Conservation (phyloP, 805 yeast genomes). For the Hanseniaspora meyeri region DNA sequence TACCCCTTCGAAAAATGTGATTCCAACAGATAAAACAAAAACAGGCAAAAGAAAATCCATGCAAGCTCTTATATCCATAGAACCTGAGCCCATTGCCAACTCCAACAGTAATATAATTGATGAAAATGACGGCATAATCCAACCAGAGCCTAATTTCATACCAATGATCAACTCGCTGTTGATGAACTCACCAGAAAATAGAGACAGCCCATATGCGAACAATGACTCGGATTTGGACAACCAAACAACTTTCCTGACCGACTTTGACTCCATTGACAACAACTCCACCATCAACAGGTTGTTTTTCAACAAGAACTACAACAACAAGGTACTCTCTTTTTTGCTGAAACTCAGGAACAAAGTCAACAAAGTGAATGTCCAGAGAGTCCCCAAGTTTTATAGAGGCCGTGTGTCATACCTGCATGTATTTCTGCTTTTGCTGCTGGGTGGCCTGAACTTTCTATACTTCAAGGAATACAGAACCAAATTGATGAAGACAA, state of each 20-base stretch:
- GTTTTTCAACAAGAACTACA: not conserved
- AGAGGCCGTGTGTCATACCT: not conserved
- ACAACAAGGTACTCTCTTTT: not conserved
- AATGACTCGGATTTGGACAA: not conserved
- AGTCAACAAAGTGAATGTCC: conserved; percentile 1
- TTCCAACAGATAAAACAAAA: not conserved
- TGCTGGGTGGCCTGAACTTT: not conserved
- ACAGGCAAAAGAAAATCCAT: not conserved
- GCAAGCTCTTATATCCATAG: conserved; percentile 5
- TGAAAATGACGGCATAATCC: conserved; percentile 6
- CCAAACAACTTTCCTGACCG: not conserved
- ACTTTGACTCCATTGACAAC: conserved; percentile 1
- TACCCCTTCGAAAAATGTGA: not conserved
- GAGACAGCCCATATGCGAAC: not conserved
- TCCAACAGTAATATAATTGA: not conserved
- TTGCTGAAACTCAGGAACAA: not conserved
- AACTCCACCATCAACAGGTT: conserved; percentile 4
- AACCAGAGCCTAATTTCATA: conserved; percentile 9
- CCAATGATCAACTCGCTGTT: conserved; percentile 11
- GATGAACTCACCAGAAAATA: not conserved
- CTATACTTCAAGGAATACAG: conserved; percentile 1
- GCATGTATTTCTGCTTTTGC: not conserved
- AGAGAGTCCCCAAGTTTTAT: not conserved
- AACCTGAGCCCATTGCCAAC: conserved; percentile 2
- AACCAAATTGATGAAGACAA: not conserved